phyloP scores from a whole-genome alignment of 2,329 filamentous ascomycete genomes.

The Diaporthe citrichinensis region DNA sequence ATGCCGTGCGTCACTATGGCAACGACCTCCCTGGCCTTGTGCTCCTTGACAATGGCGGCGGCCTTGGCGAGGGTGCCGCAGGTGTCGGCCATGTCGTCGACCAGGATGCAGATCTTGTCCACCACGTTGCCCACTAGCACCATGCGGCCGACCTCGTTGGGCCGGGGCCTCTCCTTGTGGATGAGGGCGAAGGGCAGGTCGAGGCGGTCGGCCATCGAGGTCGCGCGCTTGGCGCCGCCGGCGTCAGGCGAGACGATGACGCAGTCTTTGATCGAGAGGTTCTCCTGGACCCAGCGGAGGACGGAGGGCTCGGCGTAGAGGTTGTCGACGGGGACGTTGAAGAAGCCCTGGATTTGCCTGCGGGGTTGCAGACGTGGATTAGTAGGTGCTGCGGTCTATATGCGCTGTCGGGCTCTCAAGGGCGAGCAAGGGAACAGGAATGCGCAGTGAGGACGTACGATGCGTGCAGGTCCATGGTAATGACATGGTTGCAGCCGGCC shows the following conservation, averaged over 20 bases:
- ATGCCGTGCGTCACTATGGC: slow-evolving; percentile 98
- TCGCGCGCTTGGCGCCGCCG: slow-evolving; percentile 95
- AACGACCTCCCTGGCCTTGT: slow-evolving; percentile 89
- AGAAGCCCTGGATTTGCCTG: slow-evolving; percentile 94
- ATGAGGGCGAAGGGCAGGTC: slow-evolving; percentile 97
- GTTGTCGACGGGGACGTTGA: slow-evolving; percentile 98
- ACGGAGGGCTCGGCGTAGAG: slow-evolving; percentile 87
- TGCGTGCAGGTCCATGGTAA: slow-evolving; percentile 97
- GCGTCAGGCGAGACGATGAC: slow-evolving; percentile 98
- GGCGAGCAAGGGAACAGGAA: not conserved
- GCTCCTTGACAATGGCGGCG: slow-evolving; percentile 87
- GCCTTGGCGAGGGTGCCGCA: slow-evolving; percentile 81
- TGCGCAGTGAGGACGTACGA: slow-evolving; percentile 68
- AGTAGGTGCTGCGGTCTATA: slow-evolving; percentile 59
- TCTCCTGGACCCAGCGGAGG: slow-evolving; percentile 80
- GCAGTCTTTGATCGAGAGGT: slow-evolving; percentile 86
- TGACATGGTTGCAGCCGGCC: slow-evolving; percentile 82
- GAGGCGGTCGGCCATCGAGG: slow-evolving; percentile 92
- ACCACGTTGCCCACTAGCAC: slow-evolving; percentile 86
- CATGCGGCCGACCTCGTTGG: slow-evolving; percentile 79
- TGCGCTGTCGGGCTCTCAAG: too few species aligned
- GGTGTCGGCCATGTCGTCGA: slow-evolving; percentile 98
- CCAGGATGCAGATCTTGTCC: slow-evolving; percentile 93
- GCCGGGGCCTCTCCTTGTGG: slow-evolving; percentile 79
- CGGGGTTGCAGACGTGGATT: slow-evolving; percentile 63